Base-by-base conservation (phyloP, 345 rosid genomes). In the Kernera saxatilis region DNA sequence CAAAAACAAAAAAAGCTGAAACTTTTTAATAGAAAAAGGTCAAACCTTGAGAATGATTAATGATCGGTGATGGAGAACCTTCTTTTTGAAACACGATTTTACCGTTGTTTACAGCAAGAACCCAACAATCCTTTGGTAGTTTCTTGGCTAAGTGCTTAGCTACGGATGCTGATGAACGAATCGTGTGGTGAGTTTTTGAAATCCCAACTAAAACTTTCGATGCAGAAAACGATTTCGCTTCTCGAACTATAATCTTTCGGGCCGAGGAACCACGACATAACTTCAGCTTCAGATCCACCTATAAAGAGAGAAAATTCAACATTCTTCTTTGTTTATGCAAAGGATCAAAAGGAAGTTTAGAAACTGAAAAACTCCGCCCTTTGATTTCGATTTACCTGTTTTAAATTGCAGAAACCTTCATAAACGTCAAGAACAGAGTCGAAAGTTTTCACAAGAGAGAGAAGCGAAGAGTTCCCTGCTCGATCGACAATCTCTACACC, bases 261-360 rank as follows among this genome's bases (percentile, higher is more conserved):
- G 84, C 70, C 0, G 93, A 89, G 5, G 84, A 13, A 52, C 99
- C 99, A 65, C 95, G 86, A 66, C 98, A 89, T 67, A 91, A 73
- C 84, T 89, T 89, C 46, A 94, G 82, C 90, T 94, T 94, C 81
- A 94, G 87, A 85, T 94, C 93, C 69, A 94, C 96, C 99, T 91
- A 82, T 32, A 9, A 35, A 25, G 67, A 45, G 8, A 22, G 19
- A 74, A 22, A 78, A 30, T 41, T 54, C 43, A 69, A 43, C 65
- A 52, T 67, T 50, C 12, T 45, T 11, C 3, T 33, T 22, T 5
- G 7, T 61, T 6, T n/a, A 52, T 32, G 6, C n/a, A 39, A 41
- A 62, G 44, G 22, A 17, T 1, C 13, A 14, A 18, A 36, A 8
- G 14, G 40, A 30, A 44, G 49, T 1, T 6, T 11, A 5, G 30